A percentile compares a stretch with the other conserved stretches of the same genome.
phyloP scores from a whole-genome alignment of 2,329 filamentous ascomycete species.

The Ophioceras dolichostomum region DNA sequence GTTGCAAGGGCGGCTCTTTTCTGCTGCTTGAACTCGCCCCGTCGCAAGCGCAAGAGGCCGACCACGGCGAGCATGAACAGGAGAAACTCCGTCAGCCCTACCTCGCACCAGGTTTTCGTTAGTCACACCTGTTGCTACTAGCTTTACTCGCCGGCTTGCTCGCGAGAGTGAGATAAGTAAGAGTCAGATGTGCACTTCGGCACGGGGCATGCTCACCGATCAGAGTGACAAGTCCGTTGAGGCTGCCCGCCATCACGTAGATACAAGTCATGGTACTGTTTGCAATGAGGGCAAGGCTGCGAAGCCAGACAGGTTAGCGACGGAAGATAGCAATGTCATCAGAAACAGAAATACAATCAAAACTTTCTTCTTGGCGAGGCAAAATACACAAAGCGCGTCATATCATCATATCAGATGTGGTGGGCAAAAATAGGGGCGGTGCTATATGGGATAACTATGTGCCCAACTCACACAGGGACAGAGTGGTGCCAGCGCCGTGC shows the following conservation, averaged over 20 bases:
- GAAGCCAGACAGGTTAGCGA: background rate
- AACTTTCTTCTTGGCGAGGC: no score
- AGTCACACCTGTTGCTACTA: no score
- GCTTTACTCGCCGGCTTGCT: no score
- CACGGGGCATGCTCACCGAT: no score
- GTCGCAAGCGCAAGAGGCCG: slow-evolving; percentile 13
- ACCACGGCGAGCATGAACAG: slow-evolving; percentile 14
- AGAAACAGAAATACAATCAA: no score
- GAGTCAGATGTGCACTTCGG: no score
- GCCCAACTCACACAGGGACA: slow-evolving; percentile 10
- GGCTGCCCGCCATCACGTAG: slow-evolving; percentile 13
- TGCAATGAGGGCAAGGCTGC: slow-evolving; percentile 11
- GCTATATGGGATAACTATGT: no score
- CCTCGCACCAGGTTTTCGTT: slow-evolving; percentile 6
- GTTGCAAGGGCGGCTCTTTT: no score
- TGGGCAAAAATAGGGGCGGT: no score
- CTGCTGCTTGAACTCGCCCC: slow-evolving; percentile 6
- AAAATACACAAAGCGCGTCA: no score
- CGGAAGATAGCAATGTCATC: background rate
- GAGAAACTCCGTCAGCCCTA: slow-evolving; percentile 13
- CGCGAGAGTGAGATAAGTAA: no score
- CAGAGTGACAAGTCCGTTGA: slow-evolving; percentile 14
- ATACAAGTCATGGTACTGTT: slow-evolving; percentile 12
- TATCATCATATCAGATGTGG: no score
- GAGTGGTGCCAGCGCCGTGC: slow-evolving; percentile 10